Evolutionary conservation across 2,329 filamentous ascomycete species (phyloP), one percentile per base, ranked within the genome.

Genomic region (Juglanconis sp.): DNA sequence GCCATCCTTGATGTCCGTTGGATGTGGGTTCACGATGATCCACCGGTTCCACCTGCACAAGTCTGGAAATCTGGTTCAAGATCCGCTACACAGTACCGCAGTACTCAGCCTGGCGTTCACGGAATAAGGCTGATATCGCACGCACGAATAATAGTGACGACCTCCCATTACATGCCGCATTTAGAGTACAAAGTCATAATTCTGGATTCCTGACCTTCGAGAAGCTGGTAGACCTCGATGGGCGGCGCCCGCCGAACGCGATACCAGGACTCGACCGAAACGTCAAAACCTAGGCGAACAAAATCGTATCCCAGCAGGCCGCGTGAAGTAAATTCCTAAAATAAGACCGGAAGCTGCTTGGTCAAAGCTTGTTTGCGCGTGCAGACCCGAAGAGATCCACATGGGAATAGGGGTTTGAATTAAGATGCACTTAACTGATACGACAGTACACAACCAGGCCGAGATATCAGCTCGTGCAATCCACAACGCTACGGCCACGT

Each of bases 341-440:
- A 35, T 54, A 47, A 58, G 56, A 54, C 17, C 38, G 17, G 51
- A 30, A 42, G 36, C 30, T 34, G 17, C 47, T 31, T 61, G 55
- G 56, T 48, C 59, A 61, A 36, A 58, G 59, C 59, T 61, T 57
- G 32, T n/a, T 54, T 60, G 30, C 54, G 17, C 15, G 34, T 56
- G 48, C 53, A 47, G 53, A 40, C 10, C 11, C 24, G 17, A 35
- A 50, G 30, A 48, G 46, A 52, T 53, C 59, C 59, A 56, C 53
- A 15, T 6, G 11, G 7, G 53, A 57, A 60, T 57, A 57, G 53
- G 59, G 59, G 59, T 34, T 48, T n/a, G 31, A 34, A 11, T 34
- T 50, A 38, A 40, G 38, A 47, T 34, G 30, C 35, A 38, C 36
- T 51, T 50, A 52, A 51, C 53, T 56, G 42, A 35, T 24, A 38